phyloP scores from a whole-genome alignment of 768 basidiomycete species.

The Peribolospora baueri region DNA sequence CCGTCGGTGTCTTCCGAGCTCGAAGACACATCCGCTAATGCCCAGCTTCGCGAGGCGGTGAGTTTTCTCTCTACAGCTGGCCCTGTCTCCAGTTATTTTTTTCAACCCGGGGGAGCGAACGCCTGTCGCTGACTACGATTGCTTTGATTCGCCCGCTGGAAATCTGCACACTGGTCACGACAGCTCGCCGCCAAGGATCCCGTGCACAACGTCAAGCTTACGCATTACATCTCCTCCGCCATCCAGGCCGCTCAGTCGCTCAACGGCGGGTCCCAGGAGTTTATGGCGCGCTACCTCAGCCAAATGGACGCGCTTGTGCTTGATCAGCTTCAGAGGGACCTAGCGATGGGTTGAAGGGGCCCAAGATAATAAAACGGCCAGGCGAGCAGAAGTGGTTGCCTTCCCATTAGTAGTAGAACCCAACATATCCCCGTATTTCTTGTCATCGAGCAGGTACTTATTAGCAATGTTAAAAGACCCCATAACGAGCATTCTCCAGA shows the following conservation, averaged over 20 bases:
- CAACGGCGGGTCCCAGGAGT: constrained; percentile 34
- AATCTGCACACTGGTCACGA: not conserved
- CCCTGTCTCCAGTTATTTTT: not conserved
- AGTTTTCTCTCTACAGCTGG: constrained; percentile 11
- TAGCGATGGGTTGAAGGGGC: too few species aligned
- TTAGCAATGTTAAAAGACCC: too few species aligned
- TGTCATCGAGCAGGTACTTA: too few species aligned
- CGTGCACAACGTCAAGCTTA: constrained; percentile 41
- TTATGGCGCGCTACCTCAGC: constrained; percentile 36
- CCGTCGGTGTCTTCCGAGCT: constrained; percentile 20
- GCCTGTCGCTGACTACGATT: not conserved
- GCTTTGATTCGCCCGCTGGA: not conserved
- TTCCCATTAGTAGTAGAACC: too few species aligned
- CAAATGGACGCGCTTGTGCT: constrained; percentile 51
- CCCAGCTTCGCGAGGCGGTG: constrained; percentile 48
- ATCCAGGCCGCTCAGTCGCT: constrained; percentile 39
- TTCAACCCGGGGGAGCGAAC: too few species aligned
- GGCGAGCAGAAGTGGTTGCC: too few species aligned
- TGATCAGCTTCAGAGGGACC: constrained; percentile 23
- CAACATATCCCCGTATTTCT: too few species aligned
- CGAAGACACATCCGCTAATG: constrained; percentile 42
- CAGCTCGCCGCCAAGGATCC: constrained; percentile 50
- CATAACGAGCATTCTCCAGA: too few species aligned
- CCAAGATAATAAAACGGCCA: too few species aligned
- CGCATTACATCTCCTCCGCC: constrained; percentile 31